Conservation (phyloP, 176 grass and related monocot species). For the Aegilops bicornis region DNA sequence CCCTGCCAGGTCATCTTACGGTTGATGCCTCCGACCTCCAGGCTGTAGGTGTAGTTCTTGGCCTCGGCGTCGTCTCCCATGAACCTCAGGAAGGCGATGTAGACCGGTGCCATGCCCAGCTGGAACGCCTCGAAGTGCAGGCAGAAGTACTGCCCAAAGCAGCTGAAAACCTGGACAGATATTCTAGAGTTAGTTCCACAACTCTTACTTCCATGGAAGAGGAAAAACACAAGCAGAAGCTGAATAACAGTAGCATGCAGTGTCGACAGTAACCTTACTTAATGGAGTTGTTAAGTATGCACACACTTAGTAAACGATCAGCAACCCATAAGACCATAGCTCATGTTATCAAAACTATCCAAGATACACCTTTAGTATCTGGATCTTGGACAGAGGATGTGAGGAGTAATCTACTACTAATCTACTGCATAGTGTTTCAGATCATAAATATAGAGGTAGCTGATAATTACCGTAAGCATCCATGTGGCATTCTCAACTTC, state of each 20-base stretch:
- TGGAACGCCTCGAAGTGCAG: constrained; percentile 97
- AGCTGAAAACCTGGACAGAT: constrained; percentile 78
- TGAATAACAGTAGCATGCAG: neutral
- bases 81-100: constrained; percentile 92
- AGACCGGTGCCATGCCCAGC: constrained; percentile 76
- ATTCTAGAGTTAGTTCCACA: neutral
- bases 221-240: neutral
- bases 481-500: constrained; percentile 97
- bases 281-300: neutral
- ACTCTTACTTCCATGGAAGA: neutral
- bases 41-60: constrained; percentile 94
- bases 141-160: constrained; percentile 95
- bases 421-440: neutral
- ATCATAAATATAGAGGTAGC: neutral
- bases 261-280: neutral
- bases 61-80: constrained; percentile 88
- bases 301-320: neutral
- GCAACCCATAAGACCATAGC: neutral
- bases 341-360: neutral
- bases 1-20: constrained; percentile 98
- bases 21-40: constrained; percentile 85
- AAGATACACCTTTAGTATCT: neutral
- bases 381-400: neutral
- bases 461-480: constrained; percentile 86
- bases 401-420: neutral